Evolutionary conservation across 2,329 filamentous ascomycete genomes (phyloP), one percentile per base, ranked within the genome.

Genomic region (Incumbomyces lentus): DNA sequence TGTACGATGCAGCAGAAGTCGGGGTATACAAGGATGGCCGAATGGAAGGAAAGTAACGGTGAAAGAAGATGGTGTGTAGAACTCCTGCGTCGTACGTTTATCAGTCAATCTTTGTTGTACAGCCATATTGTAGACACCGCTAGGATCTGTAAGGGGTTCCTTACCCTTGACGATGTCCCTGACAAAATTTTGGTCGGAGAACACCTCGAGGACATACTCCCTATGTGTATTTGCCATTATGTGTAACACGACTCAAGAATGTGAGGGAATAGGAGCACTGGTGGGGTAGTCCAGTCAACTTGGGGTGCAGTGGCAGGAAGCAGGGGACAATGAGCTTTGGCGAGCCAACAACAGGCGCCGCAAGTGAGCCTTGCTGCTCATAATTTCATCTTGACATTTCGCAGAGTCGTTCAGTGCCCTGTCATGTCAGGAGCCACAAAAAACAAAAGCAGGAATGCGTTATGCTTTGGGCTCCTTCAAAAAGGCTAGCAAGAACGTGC

Each of bases 41-140:
- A 57, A 95, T 77, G 49, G 86, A 82, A 48, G 87, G 87, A 73
- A 96, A 95, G 77, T 90, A 94, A 61, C 92, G 84, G 71, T 95
- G 89, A 76, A 96, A 96, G 79, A 96, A 98, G 65, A 96, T 95
- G 42, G 89, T 93, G 66, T 95, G 89, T 41, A 96, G 77, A 63
- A 95, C 85, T 53, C 85, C 90, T 94, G 59, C 34, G 38, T 26
- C 22, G 22, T 26, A 8, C 8, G 22, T 26, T 26, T 8, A 26
- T 26, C 22, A 26, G 22, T 26, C 22, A 26, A 26, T 5, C 8
- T 26, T 26, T 26, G 22, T 26, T 26, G n/a, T n/a, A n/a, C n/a
- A n/a, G n/a, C n/a, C n/a, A n/a, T n/a, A n/a, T n/a, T n/a, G n/a
- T n/a, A n/a, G n/a, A n/a, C n/a, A n/a, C n/a, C n/a, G n/a, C n/a